Base-by-base conservation (phyloP, 768 basidiomycete genomes). In the Boletus rubescentipes region DNA sequence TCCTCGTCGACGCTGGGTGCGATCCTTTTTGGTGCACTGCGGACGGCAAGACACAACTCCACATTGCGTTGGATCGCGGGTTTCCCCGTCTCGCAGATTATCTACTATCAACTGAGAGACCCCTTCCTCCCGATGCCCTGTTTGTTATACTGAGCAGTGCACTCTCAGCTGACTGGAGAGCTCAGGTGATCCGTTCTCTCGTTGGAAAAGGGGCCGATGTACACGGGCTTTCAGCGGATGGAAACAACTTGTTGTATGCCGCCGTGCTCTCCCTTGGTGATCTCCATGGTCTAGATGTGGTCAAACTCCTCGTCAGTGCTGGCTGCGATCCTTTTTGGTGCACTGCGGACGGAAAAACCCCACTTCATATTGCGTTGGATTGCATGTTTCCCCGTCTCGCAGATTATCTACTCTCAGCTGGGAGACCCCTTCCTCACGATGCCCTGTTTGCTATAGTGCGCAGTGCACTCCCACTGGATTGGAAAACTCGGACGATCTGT, bases 1-100 rank as follows among this genome's bases (percentile, higher is more conserved):
- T 43, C 5, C 48, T 63, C 3, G n/a, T 57, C 2, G 47, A 8
- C 1, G 48, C 29, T 29, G 62, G 59, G 2, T 57, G 63, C 7
- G 36, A 61, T 10, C 52, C 48, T 5, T 23, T 55, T 20, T 0
- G 14, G 2, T 4, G 5, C 3, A 29, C 30, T 31, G 5, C 1
- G 2, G 2, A 9, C 0, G 48, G 51, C 1, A 35, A 39, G 11
- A 49, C 59, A 14, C 23, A 59, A 9, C 43, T 64, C 9, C 32
- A 61, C 1, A 6, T 48, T 9, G 62, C 57, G 0, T 38, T 60
- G 32, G 15, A 45, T 20, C 46, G 14, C 21, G 18, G 3, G 2
- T 18, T n/a, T 31, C 8, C 29, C 21, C 18, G 30, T 14, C 4
- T 57, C 8, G 42, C 46, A 1, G 30, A 49, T 14, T 40, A 23